Conservation (phyloP, 2,329 filamentous ascomycete species). For the Penicillium hordei region DNA sequence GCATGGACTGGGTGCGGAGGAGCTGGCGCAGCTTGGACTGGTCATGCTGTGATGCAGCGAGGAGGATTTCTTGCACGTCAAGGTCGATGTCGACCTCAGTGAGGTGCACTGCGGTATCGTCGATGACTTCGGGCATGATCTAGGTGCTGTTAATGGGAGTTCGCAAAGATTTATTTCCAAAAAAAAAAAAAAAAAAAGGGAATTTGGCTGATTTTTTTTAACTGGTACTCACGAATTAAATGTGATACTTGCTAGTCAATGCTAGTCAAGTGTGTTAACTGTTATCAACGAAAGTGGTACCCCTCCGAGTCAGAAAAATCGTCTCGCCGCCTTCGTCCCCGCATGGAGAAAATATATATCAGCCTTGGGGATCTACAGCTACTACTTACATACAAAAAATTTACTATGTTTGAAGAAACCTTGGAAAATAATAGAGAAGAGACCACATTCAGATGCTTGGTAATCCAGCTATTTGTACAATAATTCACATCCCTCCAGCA, state of each 20-base stretch:
- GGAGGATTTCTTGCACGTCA: constrained; percentile 60
- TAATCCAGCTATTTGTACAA: constrained; percentile 41
- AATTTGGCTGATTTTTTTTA: background rate
- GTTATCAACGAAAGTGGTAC: constrained; percentile 13
- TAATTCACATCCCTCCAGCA: constrained; percentile 24
- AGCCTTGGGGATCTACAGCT: background rate
- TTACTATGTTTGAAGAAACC: background rate
- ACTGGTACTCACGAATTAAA: constrained; percentile 1
- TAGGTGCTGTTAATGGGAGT: constrained; percentile 9
- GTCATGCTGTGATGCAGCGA: constrained; percentile 68
- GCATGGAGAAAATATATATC: constrained; percentile 22
- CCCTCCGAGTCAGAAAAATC: constrained; percentile 26
- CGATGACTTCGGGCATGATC: constrained; percentile 28
- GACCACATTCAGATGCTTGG: constrained; percentile 35
- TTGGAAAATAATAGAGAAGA: constrained; percentile 30
- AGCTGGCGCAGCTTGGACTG: constrained; percentile 66
- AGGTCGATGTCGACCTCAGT: constrained; percentile 41
- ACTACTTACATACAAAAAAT: background rate
- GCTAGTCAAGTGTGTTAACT: background rate
- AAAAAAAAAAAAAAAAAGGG: background rate
- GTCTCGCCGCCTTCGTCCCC: constrained; percentile 34
- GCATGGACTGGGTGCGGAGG: constrained; percentile 54
- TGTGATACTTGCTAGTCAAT: background rate
- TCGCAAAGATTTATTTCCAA: background rate
- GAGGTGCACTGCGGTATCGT: constrained; percentile 23